Percentiles rank a stretch among this genome's conserved stretches.
Conservation (phyloP, 345 rosid species). For the Eucalyptus melliodora region DNA sequence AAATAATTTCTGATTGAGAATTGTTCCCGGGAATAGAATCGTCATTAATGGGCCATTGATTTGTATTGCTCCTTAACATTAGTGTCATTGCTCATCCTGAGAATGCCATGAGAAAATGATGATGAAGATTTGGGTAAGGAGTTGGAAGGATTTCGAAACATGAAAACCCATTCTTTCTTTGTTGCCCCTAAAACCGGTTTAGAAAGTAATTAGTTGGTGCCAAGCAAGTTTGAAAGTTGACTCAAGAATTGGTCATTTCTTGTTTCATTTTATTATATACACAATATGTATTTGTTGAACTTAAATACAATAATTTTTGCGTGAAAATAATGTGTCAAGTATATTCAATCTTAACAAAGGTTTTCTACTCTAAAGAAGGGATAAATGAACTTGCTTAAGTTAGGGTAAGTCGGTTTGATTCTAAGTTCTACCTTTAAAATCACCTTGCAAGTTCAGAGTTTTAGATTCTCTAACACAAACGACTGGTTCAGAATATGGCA, state of each 20-base stretch:
- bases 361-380: background rate
- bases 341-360: too few species aligned
- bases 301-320: background rate
- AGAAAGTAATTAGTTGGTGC: background rate
- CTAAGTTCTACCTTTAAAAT: too few species aligned
- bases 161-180: background rate
- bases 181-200: background rate
- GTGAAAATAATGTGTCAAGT: too few species aligned
- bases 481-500: rapidly evolving
- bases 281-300: background rate
- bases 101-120: background rate
- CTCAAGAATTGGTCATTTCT: background rate
- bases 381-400: background rate
- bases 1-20: rapidly evolving
- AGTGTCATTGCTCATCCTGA: background rate
- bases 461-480: background rate
- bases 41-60: rapidly evolving
- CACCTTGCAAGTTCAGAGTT: background rate
- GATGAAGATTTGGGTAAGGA: background rate
- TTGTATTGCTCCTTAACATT: background rate
- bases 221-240: background rate
- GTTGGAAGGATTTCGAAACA: background rate
- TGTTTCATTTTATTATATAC: background rate
- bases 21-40: rapidly evolving
- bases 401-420: background rate